These are phyloP conservation scores for Cercospora brassicicola DNA, from an alignment of 2,329 filamentous ascomycete species.

Conservation along the genomic window DNA sequence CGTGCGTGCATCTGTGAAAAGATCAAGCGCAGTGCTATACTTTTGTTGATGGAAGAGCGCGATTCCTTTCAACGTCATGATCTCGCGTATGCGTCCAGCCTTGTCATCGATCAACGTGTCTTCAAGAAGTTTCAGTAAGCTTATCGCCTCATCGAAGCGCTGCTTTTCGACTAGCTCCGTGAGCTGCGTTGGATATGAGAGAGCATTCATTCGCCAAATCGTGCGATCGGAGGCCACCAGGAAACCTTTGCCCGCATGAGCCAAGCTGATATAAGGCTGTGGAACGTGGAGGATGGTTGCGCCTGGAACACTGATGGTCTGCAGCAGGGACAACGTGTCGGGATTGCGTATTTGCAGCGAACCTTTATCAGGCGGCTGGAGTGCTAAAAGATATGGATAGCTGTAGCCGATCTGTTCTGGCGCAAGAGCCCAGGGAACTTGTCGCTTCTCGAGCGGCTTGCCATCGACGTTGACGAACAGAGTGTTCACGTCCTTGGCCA, in stretches of 20 bases:
- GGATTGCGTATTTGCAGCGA: conserved; percentile 89
- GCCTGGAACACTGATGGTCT: conserved; percentile 77
- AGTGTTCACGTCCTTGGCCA: conserved; percentile 98
- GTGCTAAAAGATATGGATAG: conserved; percentile 88
- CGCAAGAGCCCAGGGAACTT: conserved; percentile 87
- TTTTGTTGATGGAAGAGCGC: conserved; percentile 76
- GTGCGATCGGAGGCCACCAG: conserved; percentile 86
- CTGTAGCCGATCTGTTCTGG: conserved; percentile 94
- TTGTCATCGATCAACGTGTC: conserved; percentile 87
- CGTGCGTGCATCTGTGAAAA: conserved; percentile 87
- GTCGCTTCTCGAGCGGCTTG: conserved; percentile 75
- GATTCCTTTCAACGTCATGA: conserved; percentile 91
- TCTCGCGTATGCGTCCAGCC: conserved; percentile 72
- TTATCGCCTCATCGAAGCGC: conserved; percentile 87
- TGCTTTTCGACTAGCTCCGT: conserved; percentile 72
- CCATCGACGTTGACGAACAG: conserved; percentile 85
- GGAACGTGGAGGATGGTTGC: conserved; percentile 87
- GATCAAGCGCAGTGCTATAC: conserved; percentile 80
- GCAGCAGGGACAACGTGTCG: conserved; percentile 83
- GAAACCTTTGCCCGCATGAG: conserved; percentile 94
- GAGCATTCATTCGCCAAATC: conserved; percentile 94
- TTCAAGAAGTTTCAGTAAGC: conserved; percentile 83
- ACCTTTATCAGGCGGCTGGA: conserved; percentile 81
- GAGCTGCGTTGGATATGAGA: conserved; percentile 87
- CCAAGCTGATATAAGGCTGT: conserved; percentile 87